phyloP scores from a whole-genome alignment of 306 rosid species.

The Corylus americana region DNA sequence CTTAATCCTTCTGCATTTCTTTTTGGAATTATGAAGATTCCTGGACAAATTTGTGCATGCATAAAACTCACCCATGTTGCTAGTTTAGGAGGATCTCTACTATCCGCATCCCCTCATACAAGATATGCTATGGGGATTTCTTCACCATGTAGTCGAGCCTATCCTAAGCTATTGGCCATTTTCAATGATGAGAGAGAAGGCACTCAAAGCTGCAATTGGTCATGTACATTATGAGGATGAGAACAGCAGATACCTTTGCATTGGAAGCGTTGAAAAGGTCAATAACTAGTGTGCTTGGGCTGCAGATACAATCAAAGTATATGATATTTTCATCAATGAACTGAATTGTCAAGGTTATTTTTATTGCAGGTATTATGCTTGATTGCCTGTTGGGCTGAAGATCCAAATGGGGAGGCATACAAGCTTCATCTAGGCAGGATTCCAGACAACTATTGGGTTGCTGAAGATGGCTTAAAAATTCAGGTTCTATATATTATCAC shows the following conservation, averaged over 20 bases:
- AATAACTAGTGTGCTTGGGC: not conserved
- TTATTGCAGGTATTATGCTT: constrained; percentile 43
- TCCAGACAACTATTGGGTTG: constrained; percentile 68
- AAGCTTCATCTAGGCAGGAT: constrained; percentile 70
- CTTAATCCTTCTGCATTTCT: not conserved
- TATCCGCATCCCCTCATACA: constrained; percentile 57
- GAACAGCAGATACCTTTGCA: constrained; percentile 60
- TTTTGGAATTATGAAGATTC: no score
- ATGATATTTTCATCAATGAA: not conserved
- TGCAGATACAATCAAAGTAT: no score
- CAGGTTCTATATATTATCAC: constrained; percentile 36
- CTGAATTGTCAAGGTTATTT: not conserved
- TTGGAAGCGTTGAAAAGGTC: constrained; percentile 51
- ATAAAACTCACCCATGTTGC: not conserved
- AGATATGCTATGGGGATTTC: no score
- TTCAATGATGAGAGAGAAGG: no score
- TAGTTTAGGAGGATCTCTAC: constrained; percentile 67
- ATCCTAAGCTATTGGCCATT: no score
- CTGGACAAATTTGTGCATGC: not conserved
- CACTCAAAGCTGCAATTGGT: constrained; percentile 30
- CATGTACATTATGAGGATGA: constrained; percentile 68
- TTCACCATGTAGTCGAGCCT: no score
- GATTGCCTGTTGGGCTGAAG: constrained; percentile 70
- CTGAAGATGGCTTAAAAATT: constrained; percentile 83
- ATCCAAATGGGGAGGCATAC: constrained; percentile 63